Percentiles rank a stretch among this genome's conserved stretches.
Evolutionary conservation across 2,329 filamentous ascomycete species (phyloP).

Genomic region (Pseudogymnoascus verrucosus): DNA sequence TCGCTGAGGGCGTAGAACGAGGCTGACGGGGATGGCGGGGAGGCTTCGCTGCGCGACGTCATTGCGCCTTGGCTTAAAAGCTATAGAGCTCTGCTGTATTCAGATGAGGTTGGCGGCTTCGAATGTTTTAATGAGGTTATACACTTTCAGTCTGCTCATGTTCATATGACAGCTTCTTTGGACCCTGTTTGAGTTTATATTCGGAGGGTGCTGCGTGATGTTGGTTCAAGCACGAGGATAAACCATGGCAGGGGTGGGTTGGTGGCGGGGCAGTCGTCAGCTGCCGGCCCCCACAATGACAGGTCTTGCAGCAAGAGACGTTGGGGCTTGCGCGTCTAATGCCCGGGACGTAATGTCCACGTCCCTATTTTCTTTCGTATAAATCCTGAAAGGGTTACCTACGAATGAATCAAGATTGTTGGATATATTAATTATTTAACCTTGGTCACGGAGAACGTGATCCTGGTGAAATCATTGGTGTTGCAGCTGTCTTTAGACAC

Average conservation of each 20-base stretch:
- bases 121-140: neutral
- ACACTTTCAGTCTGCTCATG: neutral
- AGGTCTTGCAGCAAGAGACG: neutral
- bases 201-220: neutral
- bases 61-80: slow-evolving; percentile 16
- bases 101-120: neutral
- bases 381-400: neutral
- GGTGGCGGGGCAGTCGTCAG: slow-evolving; percentile 10
- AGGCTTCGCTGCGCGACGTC: slow-evolving; percentile 24
- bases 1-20: slow-evolving; percentile 96
- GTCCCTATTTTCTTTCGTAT: neutral
- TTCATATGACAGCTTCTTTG: neutral
- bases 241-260: slow-evolving; percentile 4
- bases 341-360: neutral
- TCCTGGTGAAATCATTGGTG: neutral
- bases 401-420: neutral
- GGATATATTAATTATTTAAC: neutral
- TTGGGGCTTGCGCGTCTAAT: neutral
- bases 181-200: neutral
- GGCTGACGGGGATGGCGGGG: slow-evolving; percentile 62
- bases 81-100: slow-evolving; percentile 1
- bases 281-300: slow-evolving; percentile 8
- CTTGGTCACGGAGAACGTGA: neutral
- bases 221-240: slow-evolving; percentile 1
- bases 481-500: neutral